A percentile compares a stretch with the other conserved stretches of the same genome.
These are phyloP conservation scores for Olyra latifolia DNA, from an alignment of 176 grass and related monocot genomes.

Conservation along the genomic window DNA sequence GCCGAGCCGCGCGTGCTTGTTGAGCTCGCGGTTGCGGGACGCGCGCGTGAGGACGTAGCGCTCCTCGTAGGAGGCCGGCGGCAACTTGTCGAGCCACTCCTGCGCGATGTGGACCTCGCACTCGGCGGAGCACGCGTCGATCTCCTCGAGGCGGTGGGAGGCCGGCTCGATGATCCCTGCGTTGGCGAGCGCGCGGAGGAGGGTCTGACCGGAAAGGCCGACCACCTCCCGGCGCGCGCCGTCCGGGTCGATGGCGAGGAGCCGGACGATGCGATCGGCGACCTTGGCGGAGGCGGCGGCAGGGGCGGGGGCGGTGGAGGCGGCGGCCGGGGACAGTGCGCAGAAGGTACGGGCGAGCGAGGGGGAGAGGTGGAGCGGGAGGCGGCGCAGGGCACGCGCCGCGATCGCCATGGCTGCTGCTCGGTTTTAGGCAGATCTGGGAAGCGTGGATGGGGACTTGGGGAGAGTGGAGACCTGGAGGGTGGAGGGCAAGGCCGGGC, in stretches of 20 bases:
- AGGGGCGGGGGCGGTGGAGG: constrained; percentile 18
- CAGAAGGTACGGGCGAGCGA: constrained; percentile 45
- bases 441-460: not conserved
- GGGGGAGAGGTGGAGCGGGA: constrained; percentile 53
- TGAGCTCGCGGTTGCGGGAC: constrained; percentile 76
- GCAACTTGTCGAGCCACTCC: constrained; percentile 97
- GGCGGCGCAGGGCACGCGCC: constrained; percentile 50
- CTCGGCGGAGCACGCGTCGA: constrained; percentile 91
- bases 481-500: not conserved
- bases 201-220: constrained; percentile 74
- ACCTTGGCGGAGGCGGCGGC: constrained; percentile 67
- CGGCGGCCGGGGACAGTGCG: constrained; percentile 32
- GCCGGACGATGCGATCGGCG: constrained; percentile 88
- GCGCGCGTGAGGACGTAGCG: constrained; percentile 71
- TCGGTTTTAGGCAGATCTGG: constrained; percentile 47
- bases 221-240: constrained; percentile 68
- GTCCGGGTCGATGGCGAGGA: constrained; percentile 77
- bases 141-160: constrained; percentile 89
- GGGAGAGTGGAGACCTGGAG: too few relatives aligned
- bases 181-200: constrained; percentile 82
- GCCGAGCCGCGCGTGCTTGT: constrained; percentile 87
- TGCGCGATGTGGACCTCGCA: constrained; percentile 99
- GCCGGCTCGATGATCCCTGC: constrained; percentile 81
- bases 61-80: constrained; percentile 75
- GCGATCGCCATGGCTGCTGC: constrained; percentile 79